Conservation (phyloP, 2,329 filamentous ascomycete genomes). For the Alternaria atra region DNA sequence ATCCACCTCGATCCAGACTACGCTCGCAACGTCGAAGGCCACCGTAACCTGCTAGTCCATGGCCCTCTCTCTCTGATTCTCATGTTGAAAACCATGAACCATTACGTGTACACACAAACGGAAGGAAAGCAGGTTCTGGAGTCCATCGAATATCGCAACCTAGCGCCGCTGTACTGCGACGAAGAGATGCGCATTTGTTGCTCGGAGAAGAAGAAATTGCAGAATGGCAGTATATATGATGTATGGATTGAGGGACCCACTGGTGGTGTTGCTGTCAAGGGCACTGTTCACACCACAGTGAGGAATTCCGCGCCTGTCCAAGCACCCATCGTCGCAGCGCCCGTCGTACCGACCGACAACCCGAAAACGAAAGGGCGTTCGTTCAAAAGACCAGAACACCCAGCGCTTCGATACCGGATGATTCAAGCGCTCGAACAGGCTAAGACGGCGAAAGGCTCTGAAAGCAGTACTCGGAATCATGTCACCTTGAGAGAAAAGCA, state of each 20-base stretch:
- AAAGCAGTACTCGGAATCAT: neutral
- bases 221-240: constrained; percentile 40
- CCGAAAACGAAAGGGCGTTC: neutral
- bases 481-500: neutral
- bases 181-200: constrained; percentile 77
- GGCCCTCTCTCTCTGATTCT: constrained; percentile 83
- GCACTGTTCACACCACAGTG: constrained; percentile 35
- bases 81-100: constrained; percentile 72
- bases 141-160: constrained; percentile 78
- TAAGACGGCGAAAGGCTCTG: neutral
- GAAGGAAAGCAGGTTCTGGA: constrained; percentile 54
- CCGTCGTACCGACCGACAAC: neutral
- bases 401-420: neutral
- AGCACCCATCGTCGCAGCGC: neutral
- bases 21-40: constrained; percentile 74
- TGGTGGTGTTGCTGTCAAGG: constrained; percentile 57
- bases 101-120: constrained; percentile 9
- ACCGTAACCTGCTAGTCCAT: constrained; percentile 81
- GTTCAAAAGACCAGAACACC: neutral
- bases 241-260: constrained; percentile 54
- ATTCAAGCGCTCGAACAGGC: neutral
- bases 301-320: neutral
- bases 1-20: constrained; percentile 86
- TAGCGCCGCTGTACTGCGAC: constrained; percentile 80
- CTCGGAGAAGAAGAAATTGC: constrained; percentile 53